phyloP scores from a whole-genome alignment of 164 flowering plant genomes.

The Houttuynia cordata region DNA sequence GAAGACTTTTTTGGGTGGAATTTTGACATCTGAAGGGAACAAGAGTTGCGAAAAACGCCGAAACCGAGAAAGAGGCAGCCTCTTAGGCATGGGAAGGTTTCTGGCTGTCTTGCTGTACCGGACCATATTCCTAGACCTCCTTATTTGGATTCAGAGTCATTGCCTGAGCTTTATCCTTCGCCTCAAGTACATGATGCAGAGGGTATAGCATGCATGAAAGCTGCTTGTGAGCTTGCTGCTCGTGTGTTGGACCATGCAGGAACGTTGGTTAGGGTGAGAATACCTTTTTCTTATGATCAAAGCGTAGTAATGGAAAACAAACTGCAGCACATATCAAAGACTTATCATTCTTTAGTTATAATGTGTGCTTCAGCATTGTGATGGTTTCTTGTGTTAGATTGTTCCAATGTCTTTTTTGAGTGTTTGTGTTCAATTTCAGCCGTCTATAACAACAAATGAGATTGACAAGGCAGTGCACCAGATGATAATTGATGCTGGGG shows the following conservation, averaged over 20 bases:
- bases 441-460: slow-evolving; percentile 87
- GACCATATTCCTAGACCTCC: slow-evolving; percentile 88
- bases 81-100: slow-evolving; percentile 72
- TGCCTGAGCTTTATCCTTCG: slow-evolving; percentile 65
- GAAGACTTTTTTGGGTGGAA: background rate
- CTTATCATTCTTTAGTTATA: background rate
- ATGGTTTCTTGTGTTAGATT: background rate
- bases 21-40: slow-evolving; percentile 29
- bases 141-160: slow-evolving; percentile 35
- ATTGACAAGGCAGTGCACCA: slow-evolving; percentile 95
- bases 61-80: slow-evolving; percentile 41
- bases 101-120: slow-evolving; percentile 64
- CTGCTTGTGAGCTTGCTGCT: slow-evolving; percentile 90
- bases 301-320: background rate
- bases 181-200: slow-evolving; percentile 66
- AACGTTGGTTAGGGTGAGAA: slow-evolving; percentile 72
- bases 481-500: slow-evolving; percentile 96
- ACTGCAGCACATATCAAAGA: background rate
- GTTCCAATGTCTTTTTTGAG: background rate
- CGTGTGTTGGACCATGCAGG: slow-evolving; percentile 83
- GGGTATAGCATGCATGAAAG: slow-evolving; percentile 70
- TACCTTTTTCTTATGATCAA: background rate
- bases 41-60: slow-evolving; percentile 31
- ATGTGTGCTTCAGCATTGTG: background rate
- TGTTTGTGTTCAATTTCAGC: slow-evolving; percentile 31